phyloP scores from a whole-genome alignment of 2,329 filamentous ascomycete species.

The Acarospora socialis region DNA sequence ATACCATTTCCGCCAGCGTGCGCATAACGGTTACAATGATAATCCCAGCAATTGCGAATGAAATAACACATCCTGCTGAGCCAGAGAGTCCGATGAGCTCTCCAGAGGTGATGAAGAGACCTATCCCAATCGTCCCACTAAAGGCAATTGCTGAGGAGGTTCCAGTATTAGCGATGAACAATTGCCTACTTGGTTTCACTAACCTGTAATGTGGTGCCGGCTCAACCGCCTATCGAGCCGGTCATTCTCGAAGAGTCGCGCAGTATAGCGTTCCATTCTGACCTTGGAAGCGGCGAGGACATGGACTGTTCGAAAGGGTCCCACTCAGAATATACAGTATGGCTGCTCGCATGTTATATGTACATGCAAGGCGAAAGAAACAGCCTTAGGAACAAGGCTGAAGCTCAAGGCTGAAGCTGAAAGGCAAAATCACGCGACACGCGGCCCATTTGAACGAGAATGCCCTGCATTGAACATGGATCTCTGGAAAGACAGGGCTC shows the following conservation, averaged over 20 bases:
- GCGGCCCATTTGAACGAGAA: too few relatives aligned
- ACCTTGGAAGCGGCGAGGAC: too few relatives aligned
- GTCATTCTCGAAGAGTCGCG: constrained; percentile 8
- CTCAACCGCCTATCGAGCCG: constrained; percentile 9
- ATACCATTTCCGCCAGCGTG: constrained; percentile 13
- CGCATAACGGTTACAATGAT: constrained; percentile 13
- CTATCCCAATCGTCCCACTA: constrained; percentile 12
- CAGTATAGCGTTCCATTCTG: background rate
- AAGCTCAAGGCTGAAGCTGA: too few relatives aligned
- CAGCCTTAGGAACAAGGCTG: too few relatives aligned
- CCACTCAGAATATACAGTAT: background rate
- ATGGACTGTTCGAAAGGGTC: constrained; percentile 6
- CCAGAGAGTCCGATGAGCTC: constrained; percentile 11
- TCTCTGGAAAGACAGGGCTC: too few relatives aligned
- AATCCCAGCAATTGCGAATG: constrained; percentile 12
- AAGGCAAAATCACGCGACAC: too few relatives aligned
- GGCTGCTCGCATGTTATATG: too few relatives aligned
- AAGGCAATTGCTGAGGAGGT: constrained; percentile 13
- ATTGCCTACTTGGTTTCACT: background rate
- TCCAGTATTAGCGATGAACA: background rate
- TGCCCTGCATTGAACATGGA: too few relatives aligned
- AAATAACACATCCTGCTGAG: constrained; percentile 10
- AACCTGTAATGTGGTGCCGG: constrained; percentile 13
- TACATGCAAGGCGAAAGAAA: too few relatives aligned
- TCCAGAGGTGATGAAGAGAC: constrained; percentile 11